Evolutionary conservation across 805 yeast genomes (phyloP), one percentile per base, ranked within the genome.

Genomic region (Yamadazyma ubonensis): DNA sequence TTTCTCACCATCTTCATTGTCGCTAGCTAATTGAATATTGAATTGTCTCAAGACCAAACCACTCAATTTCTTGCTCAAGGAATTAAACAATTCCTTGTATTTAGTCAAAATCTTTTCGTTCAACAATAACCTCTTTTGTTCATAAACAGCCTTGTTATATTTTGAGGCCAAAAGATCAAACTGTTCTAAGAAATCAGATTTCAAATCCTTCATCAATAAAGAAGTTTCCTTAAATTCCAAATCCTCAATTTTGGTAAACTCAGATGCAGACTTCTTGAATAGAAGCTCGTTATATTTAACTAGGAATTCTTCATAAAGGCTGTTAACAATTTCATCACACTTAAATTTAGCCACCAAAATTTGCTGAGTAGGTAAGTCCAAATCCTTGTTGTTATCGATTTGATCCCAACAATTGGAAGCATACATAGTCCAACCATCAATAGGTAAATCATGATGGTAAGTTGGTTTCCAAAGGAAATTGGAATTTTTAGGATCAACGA

Each of bases 351-450:
- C 96, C 17, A 93, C 98, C 44, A 93, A 70, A 22, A 87, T 86
- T 60, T 93, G 99, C 57, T 93, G 99, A 2, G 98, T 90, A 19
- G 99, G 99, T 49, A 93, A 72, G 63, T 93, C 99, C 47, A 93
- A 75, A 58, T 93, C 99, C 62, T 88, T 90, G 65, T 93, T 93
- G 45, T 75, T 73, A 59, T 88, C 96, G 53, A 93, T 93, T 61
- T 88, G 96, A 37, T 86, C 82, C 99, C 99, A 93, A 49, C 96
- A 82, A 55, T 82, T 85, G 39, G 80, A 83, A 1, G 96, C 89
- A 53, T 93, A 93, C 59, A 89, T 63, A 3, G 91, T 76, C 98
- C 99, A 93, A 17, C 97, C 98, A 63, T 93, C 99, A 38, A 91
- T 72, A 8, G 99, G 99, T 41, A 93, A 79, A 34, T 75, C 72